phyloP scores from a whole-genome alignment of 306 rosid genomes.

The Dalbergia oliveri region DNA sequence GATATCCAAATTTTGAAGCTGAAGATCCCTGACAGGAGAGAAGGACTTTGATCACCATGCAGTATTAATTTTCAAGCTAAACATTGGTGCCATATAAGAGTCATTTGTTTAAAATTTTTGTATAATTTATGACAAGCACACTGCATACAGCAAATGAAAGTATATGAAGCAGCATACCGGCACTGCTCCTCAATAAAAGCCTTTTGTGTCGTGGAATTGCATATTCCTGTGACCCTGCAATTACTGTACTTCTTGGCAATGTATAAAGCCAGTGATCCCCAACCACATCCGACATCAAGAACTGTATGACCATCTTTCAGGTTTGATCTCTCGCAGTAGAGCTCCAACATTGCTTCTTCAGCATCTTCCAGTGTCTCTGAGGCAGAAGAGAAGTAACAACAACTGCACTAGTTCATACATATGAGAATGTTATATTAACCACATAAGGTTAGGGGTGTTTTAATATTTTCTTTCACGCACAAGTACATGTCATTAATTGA shows the following conservation, averaged over 20 bases:
- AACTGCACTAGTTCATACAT: slow-evolving; percentile 60
- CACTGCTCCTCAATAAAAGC: slow-evolving; percentile 69
- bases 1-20: slow-evolving; percentile 75
- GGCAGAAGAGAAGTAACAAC: slow-evolving; percentile 75
- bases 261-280: slow-evolving; percentile 87
- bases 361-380: slow-evolving; percentile 80
- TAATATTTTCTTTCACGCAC: neutral
- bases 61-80: slow-evolving; percentile 26
- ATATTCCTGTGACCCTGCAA: slow-evolving; percentile 85
- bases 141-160: slow-evolving; percentile 16
- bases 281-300: slow-evolving; percentile 93
- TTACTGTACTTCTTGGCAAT: slow-evolving; percentile 75
- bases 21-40: slow-evolving; percentile 62
- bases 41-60: slow-evolving; percentile 32
- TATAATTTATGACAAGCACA: slow-evolving; percentile 17
- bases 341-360: slow-evolving; percentile 81
- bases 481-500: neutral
- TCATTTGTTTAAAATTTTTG: neutral
- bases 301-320: slow-evolving; percentile 78
- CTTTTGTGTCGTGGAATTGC: slow-evolving; percentile 88
- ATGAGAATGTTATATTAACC: slow-evolving; percentile 6
- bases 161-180: slow-evolving; percentile 52
- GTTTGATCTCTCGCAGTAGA: slow-evolving; percentile 76
- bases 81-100: neutral
- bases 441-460: neutral